Evolutionary conservation across 2,329 filamentous ascomycete genomes (phyloP).

Genomic region (Biscogniauxia sp.): DNA sequence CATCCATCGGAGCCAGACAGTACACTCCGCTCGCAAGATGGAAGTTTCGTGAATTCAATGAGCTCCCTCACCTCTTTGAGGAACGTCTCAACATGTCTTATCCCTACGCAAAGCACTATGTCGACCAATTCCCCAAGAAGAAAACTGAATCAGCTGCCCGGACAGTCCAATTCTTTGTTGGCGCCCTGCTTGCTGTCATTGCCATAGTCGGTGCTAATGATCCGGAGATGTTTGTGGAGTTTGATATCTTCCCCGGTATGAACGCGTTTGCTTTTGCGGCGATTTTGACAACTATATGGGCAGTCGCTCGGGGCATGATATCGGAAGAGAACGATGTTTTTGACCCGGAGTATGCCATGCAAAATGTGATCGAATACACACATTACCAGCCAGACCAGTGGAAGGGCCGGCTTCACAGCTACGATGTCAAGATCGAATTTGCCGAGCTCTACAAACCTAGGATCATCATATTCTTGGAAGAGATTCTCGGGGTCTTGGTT

Average conservation of each 20-base stretch:
- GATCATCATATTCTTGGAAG: slow-evolving; percentile 86
- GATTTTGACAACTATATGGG: slow-evolving; percentile 79
- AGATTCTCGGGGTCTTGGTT: slow-evolving; percentile 87
- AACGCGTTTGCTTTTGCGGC: slow-evolving; percentile 90
- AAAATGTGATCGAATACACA: slow-evolving; percentile 87
- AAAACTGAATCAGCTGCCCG: slow-evolving; percentile 83
- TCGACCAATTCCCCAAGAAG: slow-evolving; percentile 95
- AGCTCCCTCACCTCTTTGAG: slow-evolving; percentile 87
- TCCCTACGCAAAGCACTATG: slow-evolving; percentile 85
- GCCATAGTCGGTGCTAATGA: slow-evolving; percentile 83
- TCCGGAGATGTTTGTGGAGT: slow-evolving; percentile 84
- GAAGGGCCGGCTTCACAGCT: slow-evolving; percentile 86
- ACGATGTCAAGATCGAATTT: slow-evolving; percentile 90
- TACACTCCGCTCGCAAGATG: slow-evolving; percentile 94
- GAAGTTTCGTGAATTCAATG: slow-evolving; percentile 99
- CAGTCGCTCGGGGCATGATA: slow-evolving; percentile 75
- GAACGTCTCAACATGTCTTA: slow-evolving; percentile 92
- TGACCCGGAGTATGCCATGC: slow-evolving; percentile 85
- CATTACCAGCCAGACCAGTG: slow-evolving; percentile 90
- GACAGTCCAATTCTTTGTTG: slow-evolving; percentile 83
- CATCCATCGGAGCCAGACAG: slow-evolving; percentile 79
- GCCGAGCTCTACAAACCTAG: slow-evolving; percentile 88
- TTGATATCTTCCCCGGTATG: slow-evolving; percentile 85
- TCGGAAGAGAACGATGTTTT: slow-evolving; percentile 88
- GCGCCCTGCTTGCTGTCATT: slow-evolving; percentile 82